Evolutionary conservation across 2,329 filamentous ascomycete genomes (phyloP).

Genomic region (Colletotrichum agaves): DNA sequence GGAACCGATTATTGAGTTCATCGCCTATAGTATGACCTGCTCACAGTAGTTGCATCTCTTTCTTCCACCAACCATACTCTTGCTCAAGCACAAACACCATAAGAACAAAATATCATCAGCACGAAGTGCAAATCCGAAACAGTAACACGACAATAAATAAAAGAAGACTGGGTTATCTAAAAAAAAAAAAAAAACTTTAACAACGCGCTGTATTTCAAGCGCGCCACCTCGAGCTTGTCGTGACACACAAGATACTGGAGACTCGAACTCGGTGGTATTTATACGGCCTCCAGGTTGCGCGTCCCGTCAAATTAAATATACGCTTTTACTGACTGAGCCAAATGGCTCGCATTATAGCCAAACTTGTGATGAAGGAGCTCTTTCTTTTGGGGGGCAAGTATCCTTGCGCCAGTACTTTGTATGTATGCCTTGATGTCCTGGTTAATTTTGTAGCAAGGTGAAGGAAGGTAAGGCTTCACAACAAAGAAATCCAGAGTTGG

Average conservation of each 20-base stretch:
- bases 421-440: not conserved
- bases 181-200: not conserved
- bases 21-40: too few relatives aligned
- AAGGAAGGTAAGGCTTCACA: not conserved
- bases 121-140: too few relatives aligned
- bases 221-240: slow-evolving; percentile 4
- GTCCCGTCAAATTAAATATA: not conserved
- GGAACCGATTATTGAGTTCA: too few relatives aligned
- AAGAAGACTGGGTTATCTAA: not conserved
- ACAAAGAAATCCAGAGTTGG: not conserved
- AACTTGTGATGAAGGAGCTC: not conserved
- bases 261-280: slow-evolving; percentile 10
- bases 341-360: not conserved
- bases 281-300: not conserved
- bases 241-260: not conserved
- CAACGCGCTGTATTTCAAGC: not conserved
- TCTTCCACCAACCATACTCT: too few relatives aligned
- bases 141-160: too few relatives aligned
- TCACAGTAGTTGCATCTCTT: too few relatives aligned
- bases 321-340: slow-evolving; percentile 1
- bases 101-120: too few relatives aligned
- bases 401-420: not conserved
- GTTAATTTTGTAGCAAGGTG: too few relatives aligned
- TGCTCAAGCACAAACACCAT: too few relatives aligned
- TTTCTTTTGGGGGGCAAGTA: not conserved